Conservation (phyloP, 108 stramenopile species). For the Cylindrotheca fusiformis region DNA sequence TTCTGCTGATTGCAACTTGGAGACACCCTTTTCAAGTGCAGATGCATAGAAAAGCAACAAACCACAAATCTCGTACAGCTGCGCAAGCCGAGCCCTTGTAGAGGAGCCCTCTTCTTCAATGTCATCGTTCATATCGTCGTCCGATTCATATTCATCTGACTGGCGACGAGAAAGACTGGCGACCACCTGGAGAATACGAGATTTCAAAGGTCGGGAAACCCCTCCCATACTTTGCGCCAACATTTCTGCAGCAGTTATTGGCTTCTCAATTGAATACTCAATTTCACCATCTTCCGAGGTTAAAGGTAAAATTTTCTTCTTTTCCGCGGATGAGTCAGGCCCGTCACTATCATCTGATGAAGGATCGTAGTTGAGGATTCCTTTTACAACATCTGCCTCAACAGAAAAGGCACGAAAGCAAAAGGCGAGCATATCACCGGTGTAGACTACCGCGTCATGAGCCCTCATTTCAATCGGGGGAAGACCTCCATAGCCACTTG, state of each 20-base stretch:
- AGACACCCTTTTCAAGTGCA: constrained; percentile 58
- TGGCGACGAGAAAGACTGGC: constrained; percentile 51
- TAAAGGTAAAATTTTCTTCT: constrained; percentile 2
- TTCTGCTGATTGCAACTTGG: constrained; percentile 29
- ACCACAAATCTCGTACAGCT: constrained; percentile 77
- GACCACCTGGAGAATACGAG: constrained; percentile 76
- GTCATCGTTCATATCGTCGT: constrained; percentile 47
- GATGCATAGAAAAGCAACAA: constrained; percentile 75
- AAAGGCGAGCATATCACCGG: constrained; percentile 89
- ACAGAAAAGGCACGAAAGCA: constrained; percentile 69
- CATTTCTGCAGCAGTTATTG: constrained; percentile 56
- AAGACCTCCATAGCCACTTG: constrained; percentile 65
- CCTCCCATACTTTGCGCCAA: constrained; percentile 76
- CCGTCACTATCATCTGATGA: constrained; percentile 24
- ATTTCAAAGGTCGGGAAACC: constrained; percentile 72
- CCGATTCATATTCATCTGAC: constrained; percentile 40
- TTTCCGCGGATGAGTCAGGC: constrained; percentile 8
- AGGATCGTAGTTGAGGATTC: constrained; percentile 32
- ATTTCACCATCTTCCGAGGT: constrained; percentile 19
- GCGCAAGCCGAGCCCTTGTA: constrained; percentile 48
- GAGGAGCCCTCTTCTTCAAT: constrained; percentile 63
- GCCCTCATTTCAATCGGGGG: constrained; percentile 83
- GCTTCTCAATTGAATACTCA: constrained; percentile 37
- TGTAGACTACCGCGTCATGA: constrained; percentile 84
- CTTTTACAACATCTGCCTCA: constrained; percentile 74